Base-by-base conservation (phyloP, 805 yeast species). In the Kodamaea sagamina region DNA sequence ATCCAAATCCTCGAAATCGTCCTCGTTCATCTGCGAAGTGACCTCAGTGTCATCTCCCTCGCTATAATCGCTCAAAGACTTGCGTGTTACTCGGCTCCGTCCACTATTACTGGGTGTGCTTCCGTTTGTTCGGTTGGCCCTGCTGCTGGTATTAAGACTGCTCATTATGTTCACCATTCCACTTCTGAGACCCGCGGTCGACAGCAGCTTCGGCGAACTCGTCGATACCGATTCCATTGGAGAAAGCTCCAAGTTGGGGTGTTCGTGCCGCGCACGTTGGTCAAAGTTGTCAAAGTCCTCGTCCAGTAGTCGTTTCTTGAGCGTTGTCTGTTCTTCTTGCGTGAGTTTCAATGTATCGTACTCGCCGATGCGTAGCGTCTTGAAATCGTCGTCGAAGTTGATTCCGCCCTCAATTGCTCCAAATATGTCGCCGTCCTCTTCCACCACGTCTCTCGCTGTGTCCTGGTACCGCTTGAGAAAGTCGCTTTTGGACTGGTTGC, bases 21-120 rank as follows among this genome's bases (percentile, higher is more conserved):
- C 69, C 19, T 66, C 74, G 40, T 65, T 58, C 47, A 68, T 52
- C 26, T 67, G 65, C 3, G 67, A 60, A 1, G 75, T 68, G 27
- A 61, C 58, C 39, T 68, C 73, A 0, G 74, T 70, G 25, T 65
- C 71, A 24, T 65, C 71, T 4, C 56, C 65, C 42, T 69, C 74
- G 42, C 73, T 65, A 45, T 66, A 67, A 8, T 67, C 71, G 44
- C 67, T 58, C 32, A 67, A 47, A 1, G 67, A 54, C 28, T 54
- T 57, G 6, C 63, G 43, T n/a, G 55, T 45, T 6, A 48, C 32
- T 37, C 48, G 16, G 13, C 27, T 38, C 3, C 29, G 29, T 15
- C 39, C 39, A 6, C 32, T 25, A 10, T 26, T 36, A 27, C 32
- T 36, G 29, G 32, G 31, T 26, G 32, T 25, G 24, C 39, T 36